A percentile compares a stretch with the other conserved stretches of the same genome.
These are phyloP conservation scores for Mycena filopes DNA, from an alignment of 768 basidiomycete genomes.

Conservation along the genomic window DNA sequence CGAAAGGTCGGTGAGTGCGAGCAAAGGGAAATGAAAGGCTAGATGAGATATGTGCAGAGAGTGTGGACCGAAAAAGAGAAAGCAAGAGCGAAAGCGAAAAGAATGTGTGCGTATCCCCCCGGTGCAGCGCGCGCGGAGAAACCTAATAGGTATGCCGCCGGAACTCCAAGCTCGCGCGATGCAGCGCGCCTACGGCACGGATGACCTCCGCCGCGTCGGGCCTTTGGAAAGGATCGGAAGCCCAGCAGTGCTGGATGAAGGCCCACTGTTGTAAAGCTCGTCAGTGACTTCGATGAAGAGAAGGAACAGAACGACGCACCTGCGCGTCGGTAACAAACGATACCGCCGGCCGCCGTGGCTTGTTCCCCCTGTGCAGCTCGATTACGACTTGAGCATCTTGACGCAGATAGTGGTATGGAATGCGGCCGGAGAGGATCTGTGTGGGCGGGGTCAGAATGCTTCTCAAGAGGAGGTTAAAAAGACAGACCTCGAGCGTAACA, in stretches of 20 bases:
- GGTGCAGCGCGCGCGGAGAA: neutral
- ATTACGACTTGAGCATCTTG: slow-evolving; percentile 54
- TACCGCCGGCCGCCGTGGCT: slow-evolving; percentile 51
- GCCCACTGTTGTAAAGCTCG: slow-evolving; percentile 41
- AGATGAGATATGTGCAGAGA: too few species aligned
- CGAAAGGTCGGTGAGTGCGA: neutral
- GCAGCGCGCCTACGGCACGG: slow-evolving; percentile 31
- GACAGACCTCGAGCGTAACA: slow-evolving; percentile 53
- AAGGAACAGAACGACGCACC: too few species aligned
- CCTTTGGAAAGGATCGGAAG: slow-evolving; percentile 42
- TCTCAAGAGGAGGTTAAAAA: neutral
- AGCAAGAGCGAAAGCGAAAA: slow-evolving; percentile 12
- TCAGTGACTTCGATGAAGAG: too few species aligned
- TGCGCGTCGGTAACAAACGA: slow-evolving; percentile 49
- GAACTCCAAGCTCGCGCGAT: slow-evolving; percentile 37
- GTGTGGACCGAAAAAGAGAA: neutral
- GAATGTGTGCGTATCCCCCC: slow-evolving; percentile 15
- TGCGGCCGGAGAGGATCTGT: slow-evolving; percentile 52
- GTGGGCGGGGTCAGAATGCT: neutral
- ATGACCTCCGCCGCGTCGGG: slow-evolving; percentile 43
- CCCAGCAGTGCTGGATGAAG: slow-evolving; percentile 56
- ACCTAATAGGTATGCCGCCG: slow-evolving; percentile 32
- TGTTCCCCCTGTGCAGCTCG: slow-evolving; percentile 51
- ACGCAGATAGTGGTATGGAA: slow-evolving; percentile 53
- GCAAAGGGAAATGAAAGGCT: neutral